A percentile compares a stretch with the other conserved stretches of the same genome.
Conservation (phyloP, 164 flowering plant genomes). For the Chimonanthus praecox region DNA sequence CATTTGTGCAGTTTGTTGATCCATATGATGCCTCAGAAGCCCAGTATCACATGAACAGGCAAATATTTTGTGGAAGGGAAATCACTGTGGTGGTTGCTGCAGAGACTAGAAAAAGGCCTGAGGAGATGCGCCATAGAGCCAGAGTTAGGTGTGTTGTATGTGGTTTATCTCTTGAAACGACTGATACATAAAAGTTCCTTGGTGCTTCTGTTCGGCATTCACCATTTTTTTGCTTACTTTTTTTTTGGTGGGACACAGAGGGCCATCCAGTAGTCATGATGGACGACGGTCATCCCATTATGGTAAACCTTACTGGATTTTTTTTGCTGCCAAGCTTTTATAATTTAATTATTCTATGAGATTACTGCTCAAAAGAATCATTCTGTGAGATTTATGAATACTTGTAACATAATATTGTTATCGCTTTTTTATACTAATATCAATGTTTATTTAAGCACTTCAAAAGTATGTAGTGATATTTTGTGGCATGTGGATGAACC, state of each 20-base stretch:
- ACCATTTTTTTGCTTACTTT: not conserved
- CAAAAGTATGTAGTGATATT: too few relatives aligned
- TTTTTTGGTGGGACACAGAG: slow-evolving; percentile 19
- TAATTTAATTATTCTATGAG: not conserved
- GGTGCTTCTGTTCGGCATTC: not conserved
- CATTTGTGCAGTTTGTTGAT: slow-evolving; percentile 94
- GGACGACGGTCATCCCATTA: slow-evolving; percentile 57
- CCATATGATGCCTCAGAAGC: slow-evolving; percentile 70
- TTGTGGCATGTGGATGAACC: too few relatives aligned
- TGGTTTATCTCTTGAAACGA: not conserved
- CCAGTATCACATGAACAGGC: slow-evolving; percentile 78
- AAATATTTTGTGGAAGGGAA: slow-evolving; percentile 67
- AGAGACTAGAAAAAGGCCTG: slow-evolving; percentile 81
- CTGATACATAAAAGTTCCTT: not conserved
- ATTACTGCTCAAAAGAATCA: too few relatives aligned
- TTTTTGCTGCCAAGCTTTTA: not conserved
- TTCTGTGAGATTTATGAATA: too few relatives aligned
- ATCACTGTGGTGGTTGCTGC: slow-evolving; percentile 81
- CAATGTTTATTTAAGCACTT: too few relatives aligned
- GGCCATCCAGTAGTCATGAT: slow-evolving; percentile 36
- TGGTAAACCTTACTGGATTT: slow-evolving; percentile 30
- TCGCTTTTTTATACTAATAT: too few relatives aligned
- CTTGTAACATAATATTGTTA: too few relatives aligned
- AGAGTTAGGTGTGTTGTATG: slow-evolving; percentile 35
- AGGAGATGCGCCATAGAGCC: slow-evolving; percentile 69